Percentiles rank a stretch among this genome's conserved stretches.
These are phyloP conservation scores for Periconia macrospinosa DNA, from an alignment of 2,329 filamentous ascomycete species.

Conservation along the genomic window DNA sequence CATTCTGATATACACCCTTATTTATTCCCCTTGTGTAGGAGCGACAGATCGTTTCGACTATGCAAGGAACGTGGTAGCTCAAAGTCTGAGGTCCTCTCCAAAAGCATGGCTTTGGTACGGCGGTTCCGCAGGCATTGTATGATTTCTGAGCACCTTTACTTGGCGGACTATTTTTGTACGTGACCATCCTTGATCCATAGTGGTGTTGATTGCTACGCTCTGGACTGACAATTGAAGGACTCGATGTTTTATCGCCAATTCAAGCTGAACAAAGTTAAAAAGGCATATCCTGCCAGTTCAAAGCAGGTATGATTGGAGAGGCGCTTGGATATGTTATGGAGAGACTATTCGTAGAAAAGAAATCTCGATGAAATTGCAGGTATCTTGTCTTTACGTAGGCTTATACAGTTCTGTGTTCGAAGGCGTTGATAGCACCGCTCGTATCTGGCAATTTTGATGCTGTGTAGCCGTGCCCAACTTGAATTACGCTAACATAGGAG, in stretches of 20 bases:
- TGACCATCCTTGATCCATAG: neutral
- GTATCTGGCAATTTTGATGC: too few relatives aligned
- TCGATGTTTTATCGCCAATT: neutral
- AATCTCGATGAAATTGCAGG: too few relatives aligned
- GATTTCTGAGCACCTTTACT: constrained; percentile 2
- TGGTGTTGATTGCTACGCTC: neutral
- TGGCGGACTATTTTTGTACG: constrained; percentile 3
- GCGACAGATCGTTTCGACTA: constrained; percentile 3
- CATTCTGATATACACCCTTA: neutral
- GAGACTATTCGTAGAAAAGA: too few relatives aligned
- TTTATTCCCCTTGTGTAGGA: neutral
- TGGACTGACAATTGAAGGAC: neutral
- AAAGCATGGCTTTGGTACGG: constrained; percentile 9
- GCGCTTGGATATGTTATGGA: too few relatives aligned
- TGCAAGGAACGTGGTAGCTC: constrained; percentile 2
- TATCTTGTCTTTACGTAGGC: too few relatives aligned
- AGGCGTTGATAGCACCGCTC: too few relatives aligned
- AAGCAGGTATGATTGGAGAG: neutral
- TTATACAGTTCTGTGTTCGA: too few relatives aligned
- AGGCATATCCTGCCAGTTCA: neutral
- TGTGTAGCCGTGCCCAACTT: too few relatives aligned
- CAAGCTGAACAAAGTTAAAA: neutral
- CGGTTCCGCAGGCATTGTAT: constrained; percentile 3
- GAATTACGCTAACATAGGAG: too few relatives aligned
- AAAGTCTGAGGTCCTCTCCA: neutral